Evolutionary conservation across 1,284 basidiomycete species (phyloP), one percentile per base, ranked within the genome.

Genomic region (Ganoderma lucidum): DNA sequence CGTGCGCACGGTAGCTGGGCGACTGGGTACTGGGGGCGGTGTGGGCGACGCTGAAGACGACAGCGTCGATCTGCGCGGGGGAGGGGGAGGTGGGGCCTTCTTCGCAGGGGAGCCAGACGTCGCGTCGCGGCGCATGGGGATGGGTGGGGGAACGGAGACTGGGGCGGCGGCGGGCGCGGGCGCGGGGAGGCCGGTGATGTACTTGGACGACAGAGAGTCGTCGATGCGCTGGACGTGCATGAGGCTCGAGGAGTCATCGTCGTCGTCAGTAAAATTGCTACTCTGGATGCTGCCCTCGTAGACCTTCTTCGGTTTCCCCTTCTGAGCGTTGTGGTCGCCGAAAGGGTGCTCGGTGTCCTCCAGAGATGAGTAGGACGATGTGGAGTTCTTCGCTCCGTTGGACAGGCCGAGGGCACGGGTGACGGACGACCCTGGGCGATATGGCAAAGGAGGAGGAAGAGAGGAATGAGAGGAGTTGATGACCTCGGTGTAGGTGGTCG

Each of bases 401-500:
- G 67, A n/a, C 56, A 63, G 23, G 30, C 66, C 71, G 39, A 63
- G 70, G 19, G 63, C 68, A 14, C 71, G 73, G 4, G 67, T 64
- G 62, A 72, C 66, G 1, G 66, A 71, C 15, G 64, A 69, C 17
- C 69, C 56, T 44, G 65, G 74, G 53, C 74, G 74, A 69, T 73
- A 76, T 19, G 81, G 77, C 12, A 82, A 80, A 6, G 71, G 75
- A 0, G 81, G 80, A 10, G 71, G 64, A 2, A 76, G 68, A 0
- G 75, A 74, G 3, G 75, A 70, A 0, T 75, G 59, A 4, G 78
- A 74, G 8, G 77, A 60, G 39, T 81, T 75, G 65, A 85, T 75
- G 35, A 85, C 81, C 74, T 93, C 90, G 3, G 89, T 90, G 78
- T 94, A 92, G 1, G 88, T 85, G 3, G 86, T 85, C 0, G 95